A percentile compares a stretch with the other conserved stretches of the same genome.
Evolutionary conservation across 1,139 yeast species (phyloP).

Genomic region (Eremothecium coryli): DNA sequence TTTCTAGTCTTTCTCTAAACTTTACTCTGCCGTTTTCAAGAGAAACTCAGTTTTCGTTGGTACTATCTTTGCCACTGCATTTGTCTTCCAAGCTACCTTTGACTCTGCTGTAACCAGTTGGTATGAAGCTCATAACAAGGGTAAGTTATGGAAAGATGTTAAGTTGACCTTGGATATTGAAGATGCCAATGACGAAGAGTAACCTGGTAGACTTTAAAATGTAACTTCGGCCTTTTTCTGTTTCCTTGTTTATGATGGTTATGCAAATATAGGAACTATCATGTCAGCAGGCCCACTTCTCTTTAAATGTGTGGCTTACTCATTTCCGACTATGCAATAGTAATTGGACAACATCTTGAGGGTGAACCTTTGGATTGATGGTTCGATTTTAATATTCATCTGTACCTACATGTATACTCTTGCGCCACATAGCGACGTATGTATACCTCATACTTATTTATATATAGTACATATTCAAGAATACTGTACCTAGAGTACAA

Average conservation of each 20-base stretch:
- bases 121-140: conserved; percentile 85
- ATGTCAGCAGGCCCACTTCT: too few species aligned
- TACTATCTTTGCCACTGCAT: conserved; percentile 76
- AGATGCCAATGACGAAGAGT: conserved; percentile 48
- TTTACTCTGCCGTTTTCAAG: conserved; percentile 70
- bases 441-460: too few species aligned
- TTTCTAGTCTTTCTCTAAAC: conserved; percentile 37
- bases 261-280: background rate
- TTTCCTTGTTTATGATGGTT: background rate
- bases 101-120: conserved; percentile 69
- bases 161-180: conserved; percentile 54
- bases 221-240: too few species aligned
- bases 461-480: too few species aligned
- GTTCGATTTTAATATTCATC: too few species aligned
- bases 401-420: too few species aligned
- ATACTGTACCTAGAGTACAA: too few species aligned
- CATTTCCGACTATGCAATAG: too few species aligned
- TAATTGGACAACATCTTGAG: too few species aligned
- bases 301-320: too few species aligned
- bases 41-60: conserved; percentile 91
- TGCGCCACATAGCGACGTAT: too few species aligned
- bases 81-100: conserved; percentile 80
- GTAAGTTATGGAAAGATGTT: conserved; percentile 96
- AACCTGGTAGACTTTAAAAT: conserved; percentile 38
- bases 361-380: too few species aligned